Evolutionary conservation across 2,329 filamentous ascomycete genomes (phyloP), one percentile per base, ranked within the genome.

Genomic region (Botryotinia globosa): DNA sequence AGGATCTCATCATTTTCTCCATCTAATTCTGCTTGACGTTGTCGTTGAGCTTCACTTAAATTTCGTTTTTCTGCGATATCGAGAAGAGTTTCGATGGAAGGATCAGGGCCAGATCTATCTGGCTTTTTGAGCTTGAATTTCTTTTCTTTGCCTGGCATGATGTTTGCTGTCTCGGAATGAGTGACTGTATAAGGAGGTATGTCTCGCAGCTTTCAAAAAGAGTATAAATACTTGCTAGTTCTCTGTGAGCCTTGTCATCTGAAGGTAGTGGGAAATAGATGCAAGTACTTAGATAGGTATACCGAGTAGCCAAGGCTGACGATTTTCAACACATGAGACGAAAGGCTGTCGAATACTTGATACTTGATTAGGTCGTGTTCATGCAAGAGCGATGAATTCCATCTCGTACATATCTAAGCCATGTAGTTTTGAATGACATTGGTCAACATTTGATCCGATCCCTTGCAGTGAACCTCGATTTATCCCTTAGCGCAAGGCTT

Each of bases 61-160:
- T 88, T 80, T 76, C 87, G 86, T 75, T 93, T 87, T 70, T 91
- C 85, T 73, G 92, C 92, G 44, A 94, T 80, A 72, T 94, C 85
- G 73, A 94, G 85, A n/a, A 96, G 85, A 0, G 92, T 95, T 81
- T 91, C 87, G 61, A 89, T 85, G 8, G 83, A 83, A 0, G 85
- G 78, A 77, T 84, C 84, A 12, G 85, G 90, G 1, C 81, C 87
- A 68, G 88, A 89, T 74, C 90, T 88, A 81, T 94, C 90, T 45
- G 92, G 91, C n/a, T 92, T 89, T 69, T 84, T 83, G 73, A 94
- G 85, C 76, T 89, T 88, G 80, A 92, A 86, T 73, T 86, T 78
- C 82, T 75, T 82, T 83, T 77, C 77, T 77, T 75, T 78, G 2
- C 65, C n/a, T 7, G 65, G 34, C 65, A 67, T 67, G 25, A 42